Evolutionary conservation across 2,329 filamentous ascomycete species (phyloP), one percentile per base, ranked within the genome.

Genomic region (Arthrobotrys entomopaga): DNA sequence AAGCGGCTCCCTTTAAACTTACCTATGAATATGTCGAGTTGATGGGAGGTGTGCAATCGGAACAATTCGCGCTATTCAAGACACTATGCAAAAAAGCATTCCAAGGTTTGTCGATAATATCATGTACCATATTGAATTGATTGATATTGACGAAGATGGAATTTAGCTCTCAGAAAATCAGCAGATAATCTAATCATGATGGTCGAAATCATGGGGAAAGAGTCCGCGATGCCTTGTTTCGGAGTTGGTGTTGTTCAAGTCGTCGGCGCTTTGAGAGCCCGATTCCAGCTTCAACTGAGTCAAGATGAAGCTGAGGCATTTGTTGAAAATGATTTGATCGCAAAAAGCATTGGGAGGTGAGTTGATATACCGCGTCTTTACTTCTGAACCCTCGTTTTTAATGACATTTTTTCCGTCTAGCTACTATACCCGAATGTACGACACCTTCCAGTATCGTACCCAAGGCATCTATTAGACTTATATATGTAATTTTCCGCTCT

Each of bases 1-100:
- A 95, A 82, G 91, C 91, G 13, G 91, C 91, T 3, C 91, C 91
- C 0, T 95, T 95, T 82, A 95, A 95, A 83, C 84, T 95, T 24
- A 93, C 91, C 0, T 88, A 93, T 77, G 91, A 95, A 79, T 95
- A 95, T 80, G 89, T 95, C 43, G 91, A 95, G 78, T 90, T 95
- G 6, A 83, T 95, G 29, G 91, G 91, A 16, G 91, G 91, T 0
- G 81, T 91, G 4, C 87, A 87, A 3, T 90, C 89, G 0, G 84
- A 86, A 2, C 88, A 90, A 56, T 95, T 88, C 80, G 87, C 90
- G 46, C 87, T 90, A 74, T 95, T 92, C 82, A 93, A 93, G 82
- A 86, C 84, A 72, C 82, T 93, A 46, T 93, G 91, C 85, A 94
- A 94, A 80, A 88, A 91, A 80, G 90, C 91, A 42, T 95, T 95